Evolutionary conservation across 352 stramenopile genomes (phyloP).

Genomic region (Aphanomyces euteiches): DNA sequence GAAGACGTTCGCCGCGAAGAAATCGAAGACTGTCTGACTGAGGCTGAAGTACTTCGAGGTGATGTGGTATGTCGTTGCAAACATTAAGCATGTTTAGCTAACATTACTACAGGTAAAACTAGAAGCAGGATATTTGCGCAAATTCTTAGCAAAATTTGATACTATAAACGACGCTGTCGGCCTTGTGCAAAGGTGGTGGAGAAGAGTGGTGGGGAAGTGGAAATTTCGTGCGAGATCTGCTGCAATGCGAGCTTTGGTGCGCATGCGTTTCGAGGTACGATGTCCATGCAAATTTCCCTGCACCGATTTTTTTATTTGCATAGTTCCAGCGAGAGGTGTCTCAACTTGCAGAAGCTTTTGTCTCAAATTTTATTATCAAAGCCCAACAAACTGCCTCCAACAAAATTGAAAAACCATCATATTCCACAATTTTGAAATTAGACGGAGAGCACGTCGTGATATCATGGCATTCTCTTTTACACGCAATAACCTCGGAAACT

Average conservation of each 20-base stretch:
- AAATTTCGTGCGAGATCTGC: constrained; percentile 27
- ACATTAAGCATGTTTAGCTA: neutral
- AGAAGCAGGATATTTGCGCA: constrained; percentile 54
- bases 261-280: constrained; percentile 1
- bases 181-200: constrained; percentile 61
- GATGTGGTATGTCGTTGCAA: constrained; percentile 39
- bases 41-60: constrained; percentile 52
- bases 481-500: neutral
- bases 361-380: constrained; percentile 34
- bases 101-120: constrained; percentile 39
- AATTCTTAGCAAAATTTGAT: constrained; percentile 62
- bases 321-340: no score
- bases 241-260: constrained; percentile 6
- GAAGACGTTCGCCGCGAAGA: constrained; percentile 51
- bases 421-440: constrained; percentile 45
- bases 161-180: constrained; percentile 46
- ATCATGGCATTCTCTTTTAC: constrained; percentile 51
- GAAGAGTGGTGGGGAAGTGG: constrained; percentile 41
- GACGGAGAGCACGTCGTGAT: constrained; percentile 58
- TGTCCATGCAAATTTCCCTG: neutral
- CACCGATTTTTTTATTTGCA: neutral
- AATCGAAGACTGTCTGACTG: constrained; percentile 51
- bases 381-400: constrained; percentile 41
- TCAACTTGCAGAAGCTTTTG: constrained; percentile 38
- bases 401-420: constrained; percentile 42